Evolutionary conservation across 2,329 filamentous ascomycete species (phyloP).

Genomic region (Pochonia chlamydosporia): DNA sequence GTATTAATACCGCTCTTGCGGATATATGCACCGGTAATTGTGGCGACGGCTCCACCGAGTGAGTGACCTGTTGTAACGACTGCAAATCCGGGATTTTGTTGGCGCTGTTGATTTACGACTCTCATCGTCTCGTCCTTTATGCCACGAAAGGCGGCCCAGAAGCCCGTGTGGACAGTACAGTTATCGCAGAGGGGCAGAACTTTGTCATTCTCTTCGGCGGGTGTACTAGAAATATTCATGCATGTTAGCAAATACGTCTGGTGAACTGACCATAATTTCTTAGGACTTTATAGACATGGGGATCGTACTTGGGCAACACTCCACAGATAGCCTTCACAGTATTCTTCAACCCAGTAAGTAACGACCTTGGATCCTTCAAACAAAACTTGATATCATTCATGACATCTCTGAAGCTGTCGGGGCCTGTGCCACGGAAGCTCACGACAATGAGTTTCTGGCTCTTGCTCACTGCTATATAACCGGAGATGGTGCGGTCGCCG

Average conservation of each 20-base stretch:
- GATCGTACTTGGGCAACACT: neutral
- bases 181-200: neutral
- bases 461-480: neutral
- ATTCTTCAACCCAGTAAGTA: neutral
- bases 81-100: neutral
- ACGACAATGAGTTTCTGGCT: neutral
- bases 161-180: neutral
- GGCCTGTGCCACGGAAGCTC: neutral
- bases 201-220: neutral
- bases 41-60: constrained; percentile 59
- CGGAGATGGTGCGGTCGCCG: neutral
- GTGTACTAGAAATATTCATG: neutral
- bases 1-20: constrained; percentile 37
- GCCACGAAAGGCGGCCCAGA: constrained; percentile 1
- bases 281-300: neutral
- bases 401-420: neutral
- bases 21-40: constrained; percentile 51
- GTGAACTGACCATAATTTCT: no score
- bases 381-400: neutral
- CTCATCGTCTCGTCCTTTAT: neutral
- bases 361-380: neutral
- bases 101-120: neutral
- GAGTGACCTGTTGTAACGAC: constrained; percentile 61
- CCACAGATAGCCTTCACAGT: neutral
- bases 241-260: no score